phyloP scores from a whole-genome alignment of 495 filamentous ascomycete species.

The Cryomyces minteri region DNA sequence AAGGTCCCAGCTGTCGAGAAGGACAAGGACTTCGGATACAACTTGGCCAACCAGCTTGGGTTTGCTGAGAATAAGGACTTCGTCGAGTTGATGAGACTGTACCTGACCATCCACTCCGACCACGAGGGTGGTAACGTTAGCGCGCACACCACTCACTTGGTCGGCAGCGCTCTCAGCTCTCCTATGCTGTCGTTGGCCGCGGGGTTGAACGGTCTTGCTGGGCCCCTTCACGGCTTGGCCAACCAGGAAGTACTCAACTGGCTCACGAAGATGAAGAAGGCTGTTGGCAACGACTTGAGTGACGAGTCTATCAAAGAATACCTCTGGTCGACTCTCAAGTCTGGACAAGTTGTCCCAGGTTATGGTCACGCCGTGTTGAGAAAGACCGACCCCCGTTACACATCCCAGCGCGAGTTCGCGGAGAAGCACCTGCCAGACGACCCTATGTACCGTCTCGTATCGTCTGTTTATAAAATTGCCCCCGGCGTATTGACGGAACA shows the following conservation, averaged over 20 bases:
- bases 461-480: slow-evolving; percentile 98
- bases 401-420: slow-evolving; percentile 90
- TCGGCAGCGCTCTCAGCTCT: slow-evolving; percentile 91
- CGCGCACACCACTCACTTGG: slow-evolving; percentile 95
- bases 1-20: slow-evolving; percentile 90
- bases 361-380: slow-evolving; percentile 98
- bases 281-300: slow-evolving; percentile 80
- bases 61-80: slow-evolving; percentile 93
- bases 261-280: slow-evolving; percentile 97
- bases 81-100: slow-evolving; percentile 91
- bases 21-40: slow-evolving; percentile 97
- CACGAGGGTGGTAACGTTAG: slow-evolving; percentile 95
- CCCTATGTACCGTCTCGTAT: slow-evolving; percentile 98
- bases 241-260: slow-evolving; percentile 99
- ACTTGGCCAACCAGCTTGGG: slow-evolving; percentile 96
- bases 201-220: slow-evolving; percentile 92
- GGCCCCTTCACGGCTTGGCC: slow-evolving; percentile 94
- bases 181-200: slow-evolving; percentile 91
- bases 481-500: slow-evolving; percentile 95
- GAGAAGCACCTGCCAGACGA: slow-evolving; percentile 82
- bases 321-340: slow-evolving; percentile 92
- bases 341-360: slow-evolving; percentile 87
- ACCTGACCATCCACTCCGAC: slow-evolving; percentile 98
- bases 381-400: slow-evolving; percentile 98
- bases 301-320: slow-evolving; percentile 94